Conservation (phyloP, 2,329 filamentous ascomycete species). For the Colletotrichum higginsianum region DNA sequence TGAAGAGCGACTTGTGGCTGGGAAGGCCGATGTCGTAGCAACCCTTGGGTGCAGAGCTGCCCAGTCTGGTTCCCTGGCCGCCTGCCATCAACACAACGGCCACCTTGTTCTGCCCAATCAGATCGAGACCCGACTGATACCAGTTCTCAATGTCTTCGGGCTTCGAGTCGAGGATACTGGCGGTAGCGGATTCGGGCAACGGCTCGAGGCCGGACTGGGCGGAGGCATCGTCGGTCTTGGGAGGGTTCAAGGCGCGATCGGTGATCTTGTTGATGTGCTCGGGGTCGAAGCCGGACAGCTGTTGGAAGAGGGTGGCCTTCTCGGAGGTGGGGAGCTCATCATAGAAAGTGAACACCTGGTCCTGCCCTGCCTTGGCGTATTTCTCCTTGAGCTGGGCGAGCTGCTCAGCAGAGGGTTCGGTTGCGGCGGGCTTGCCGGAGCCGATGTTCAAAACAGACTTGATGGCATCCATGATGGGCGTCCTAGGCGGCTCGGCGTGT, state of each 20-base stretch:
- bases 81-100: slow-evolving; percentile 96
- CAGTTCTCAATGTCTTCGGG: slow-evolving; percentile 83
- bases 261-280: slow-evolving; percentile 90
- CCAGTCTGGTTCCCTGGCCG: slow-evolving; percentile 94
- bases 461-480: slow-evolving; percentile 59
- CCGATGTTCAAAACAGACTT: slow-evolving; percentile 59
- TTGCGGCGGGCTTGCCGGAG: slow-evolving; percentile 52
- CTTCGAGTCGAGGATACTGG: slow-evolving; percentile 92
- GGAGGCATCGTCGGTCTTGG: slow-evolving; percentile 70
- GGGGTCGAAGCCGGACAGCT: slow-evolving; percentile 87
- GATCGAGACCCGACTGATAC: slow-evolving; percentile 87
- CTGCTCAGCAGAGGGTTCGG: slow-evolving; percentile 75
- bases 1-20: slow-evolving; percentile 94
- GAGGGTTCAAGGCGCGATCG: slow-evolving; percentile 84
- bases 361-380: slow-evolving; percentile 82
- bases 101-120: slow-evolving; percentile 82
- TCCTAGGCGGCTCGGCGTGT: slow-evolving; percentile 2
- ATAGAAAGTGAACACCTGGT: slow-evolving; percentile 88
- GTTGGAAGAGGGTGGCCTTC: slow-evolving; percentile 84
- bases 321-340: slow-evolving; percentile 82
- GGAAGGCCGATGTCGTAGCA: slow-evolving; percentile 97
- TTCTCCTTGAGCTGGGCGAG: slow-evolving; percentile 78
- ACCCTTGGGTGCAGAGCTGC: slow-evolving; percentile 95
- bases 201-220: slow-evolving; percentile 79
- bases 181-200: slow-evolving; percentile 86